Percentiles rank a stretch among this genome's conserved stretches.
Evolutionary conservation across 2,329 filamentous ascomycete genomes (phyloP).

Genomic region (Periglandula ipomoeae): DNA sequence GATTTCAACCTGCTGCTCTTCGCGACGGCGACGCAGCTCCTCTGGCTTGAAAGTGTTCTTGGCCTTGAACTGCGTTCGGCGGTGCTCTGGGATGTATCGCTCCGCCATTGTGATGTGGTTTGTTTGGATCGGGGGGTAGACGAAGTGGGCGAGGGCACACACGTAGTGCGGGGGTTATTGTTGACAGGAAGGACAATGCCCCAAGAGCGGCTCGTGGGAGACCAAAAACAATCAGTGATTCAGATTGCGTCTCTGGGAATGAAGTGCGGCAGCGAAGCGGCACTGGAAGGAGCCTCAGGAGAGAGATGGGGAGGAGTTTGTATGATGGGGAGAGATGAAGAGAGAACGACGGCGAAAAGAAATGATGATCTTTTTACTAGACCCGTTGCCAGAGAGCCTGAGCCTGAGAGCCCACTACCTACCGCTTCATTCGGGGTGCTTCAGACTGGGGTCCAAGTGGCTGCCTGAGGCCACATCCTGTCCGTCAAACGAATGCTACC

Average conservation of each 20-base stretch:
- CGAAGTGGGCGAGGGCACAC: conserved; percentile 6
- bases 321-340: conserved; percentile 3
- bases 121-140: conserved; percentile 1
- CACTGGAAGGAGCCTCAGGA: conserved; percentile 4
- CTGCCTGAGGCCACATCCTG: conserved; percentile 11
- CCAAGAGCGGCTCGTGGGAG: neutral
- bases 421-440: conserved; percentile 4
- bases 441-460: conserved; percentile 3
- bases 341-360: conserved; percentile 10
- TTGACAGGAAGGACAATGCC: conserved; percentile 5
- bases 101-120: conserved; percentile 68
- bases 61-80: conserved; percentile 98
- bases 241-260: neutral
- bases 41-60: conserved; percentile 99
- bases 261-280: conserved; percentile 3
- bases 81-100: conserved; percentile 98
- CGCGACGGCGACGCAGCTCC: conserved; percentile 93
- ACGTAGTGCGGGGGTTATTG: conserved; percentile 7
- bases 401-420: conserved; percentile 12
- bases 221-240: neutral
- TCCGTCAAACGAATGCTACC: neutral
- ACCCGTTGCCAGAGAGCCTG: conserved; percentile 14
- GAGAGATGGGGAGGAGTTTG: conserved; percentile 2
- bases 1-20: conserved; percentile 99
- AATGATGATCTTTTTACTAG: conserved; percentile 8